Evolutionary conservation across 1,284 basidiomycete species (phyloP).

Genomic region (Taiwanofungus camphoratus): DNA sequence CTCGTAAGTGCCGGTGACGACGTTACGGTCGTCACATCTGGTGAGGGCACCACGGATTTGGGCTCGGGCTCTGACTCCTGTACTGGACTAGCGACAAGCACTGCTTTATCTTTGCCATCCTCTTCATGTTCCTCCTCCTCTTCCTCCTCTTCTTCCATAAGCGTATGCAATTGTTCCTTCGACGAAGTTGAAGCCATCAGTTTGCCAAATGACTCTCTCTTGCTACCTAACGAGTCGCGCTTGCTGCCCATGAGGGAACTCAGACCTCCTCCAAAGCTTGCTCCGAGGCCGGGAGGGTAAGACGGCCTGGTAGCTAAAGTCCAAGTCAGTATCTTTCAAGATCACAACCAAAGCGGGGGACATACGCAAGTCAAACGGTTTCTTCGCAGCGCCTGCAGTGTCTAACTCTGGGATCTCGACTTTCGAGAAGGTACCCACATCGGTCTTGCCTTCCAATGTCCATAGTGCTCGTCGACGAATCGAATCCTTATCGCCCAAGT

Average conservation of each 20-base stretch:
- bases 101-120: no score
- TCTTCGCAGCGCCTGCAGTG: constrained; percentile 47
- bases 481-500: constrained; percentile 68
- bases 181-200: constrained; percentile 51
- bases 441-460: constrained; percentile 73
- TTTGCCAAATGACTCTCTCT: constrained; percentile 36
- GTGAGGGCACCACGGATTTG: constrained; percentile 14
- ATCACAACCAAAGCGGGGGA: constrained; percentile 16
- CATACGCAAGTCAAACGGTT: constrained; percentile 61
- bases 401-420: constrained; percentile 77
- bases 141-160: constrained; percentile 78
- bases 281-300: constrained; percentile 40
- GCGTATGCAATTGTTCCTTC: constrained; percentile 70
- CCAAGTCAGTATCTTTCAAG: constrained; percentile 7
- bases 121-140: constrained; percentile 49
- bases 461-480: constrained; percentile 71
- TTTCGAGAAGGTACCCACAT: constrained; percentile 52
- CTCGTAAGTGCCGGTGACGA: constrained; percentile 37
- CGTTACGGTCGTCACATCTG: constrained; percentile 17
- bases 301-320: constrained; percentile 45
- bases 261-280: constrained; percentile 36
- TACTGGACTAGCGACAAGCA: constrained; percentile 16
- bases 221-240: constrained; percentile 59
- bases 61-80: constrained; percentile 8
- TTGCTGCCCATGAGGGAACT: constrained; percentile 47